Base-by-base conservation (phyloP, 345 rosid species). In the Heritiera littoralis region DNA sequence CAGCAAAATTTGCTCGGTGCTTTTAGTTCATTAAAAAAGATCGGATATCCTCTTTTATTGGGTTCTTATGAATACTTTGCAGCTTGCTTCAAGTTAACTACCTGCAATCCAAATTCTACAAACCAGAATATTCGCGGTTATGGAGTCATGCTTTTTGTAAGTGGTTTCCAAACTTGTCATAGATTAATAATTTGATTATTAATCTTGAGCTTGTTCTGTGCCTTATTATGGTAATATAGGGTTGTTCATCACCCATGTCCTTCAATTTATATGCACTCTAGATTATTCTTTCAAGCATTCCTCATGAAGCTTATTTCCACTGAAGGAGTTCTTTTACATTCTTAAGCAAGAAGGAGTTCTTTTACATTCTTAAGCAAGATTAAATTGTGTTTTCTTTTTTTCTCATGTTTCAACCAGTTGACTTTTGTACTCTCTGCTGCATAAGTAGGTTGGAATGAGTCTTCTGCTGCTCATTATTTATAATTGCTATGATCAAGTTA, bases 121-220 rank as follows among this genome's bases (percentile, higher is more conserved):
- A 87, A 84, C 76, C 97, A 94, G 86, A 89, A 92, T 79, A 90
- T 92, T 66, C 96, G 87, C 81, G 90, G 88, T 7, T 94, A 94
- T 83, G 98, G 98, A 71, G 78, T 90, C 79, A 79, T 94, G 86
- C 88, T 92, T 81, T 87, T 91, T n/a, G 98, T 92, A 89, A 92
- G 98, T 88, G 77, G 28, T 61, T 79, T 10, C 6, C 76, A 28
- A 14, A 28, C 64, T 80, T 35, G 46, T 77, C 46, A 41, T 75
- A 68, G 54, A 40, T 14, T 7, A 51, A 11, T 71, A 61, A 15
- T 61, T 32, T 72, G 15, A 63, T 17, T 78, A 18, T 59, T 38
- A 8, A 46, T 6, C 14, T 81, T 64, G 35, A 77, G 64, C 38
- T 77, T 54, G 30, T 70, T 60, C 28, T 17, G 41, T 41, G 11